These are phyloP conservation scores for Phytophthora ramorum DNA, from an alignment of 352 stramenopile genomes.

Conservation along the genomic window DNA sequence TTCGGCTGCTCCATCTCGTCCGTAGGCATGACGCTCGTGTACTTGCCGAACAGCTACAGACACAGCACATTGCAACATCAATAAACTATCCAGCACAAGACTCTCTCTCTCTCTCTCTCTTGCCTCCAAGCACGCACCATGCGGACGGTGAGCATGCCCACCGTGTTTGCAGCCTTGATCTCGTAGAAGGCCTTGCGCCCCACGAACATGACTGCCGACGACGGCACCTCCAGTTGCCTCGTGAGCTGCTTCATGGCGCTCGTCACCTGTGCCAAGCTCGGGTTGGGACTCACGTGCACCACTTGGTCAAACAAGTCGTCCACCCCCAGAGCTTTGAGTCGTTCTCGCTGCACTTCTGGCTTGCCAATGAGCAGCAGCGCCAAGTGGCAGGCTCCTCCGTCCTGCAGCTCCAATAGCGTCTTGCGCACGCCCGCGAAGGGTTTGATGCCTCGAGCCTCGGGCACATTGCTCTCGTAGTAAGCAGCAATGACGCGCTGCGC, in stretches of 20 bases:
- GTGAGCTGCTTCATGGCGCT: slow-evolving; percentile 80
- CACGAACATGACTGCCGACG: slow-evolving; percentile 84
- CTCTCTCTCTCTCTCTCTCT: neutral
- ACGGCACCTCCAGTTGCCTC: slow-evolving; percentile 62
- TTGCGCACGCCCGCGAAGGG: slow-evolving; percentile 63
- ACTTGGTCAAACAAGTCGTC: slow-evolving; percentile 71
- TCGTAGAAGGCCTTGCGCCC: slow-evolving; percentile 88
- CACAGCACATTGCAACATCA: slow-evolving; percentile 9
- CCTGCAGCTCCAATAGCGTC: slow-evolving; percentile 62
- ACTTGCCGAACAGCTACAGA: slow-evolving; percentile 82
- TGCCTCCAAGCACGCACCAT: slow-evolving; percentile 51
- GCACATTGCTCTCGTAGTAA: slow-evolving; percentile 85
- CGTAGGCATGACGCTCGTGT: slow-evolving; percentile 85
- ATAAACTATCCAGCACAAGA: neutral
- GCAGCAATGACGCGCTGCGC: slow-evolving; percentile 69
- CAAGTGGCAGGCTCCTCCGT: slow-evolving; percentile 58
- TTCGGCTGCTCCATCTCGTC: slow-evolving; percentile 84
- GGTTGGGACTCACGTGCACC: slow-evolving; percentile 74
- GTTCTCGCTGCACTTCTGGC: slow-evolving; percentile 74
- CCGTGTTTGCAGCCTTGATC: slow-evolving; percentile 85
- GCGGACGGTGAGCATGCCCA: slow-evolving; percentile 78
- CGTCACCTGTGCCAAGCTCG: slow-evolving; percentile 63
- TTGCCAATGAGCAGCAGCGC: slow-evolving; percentile 82
- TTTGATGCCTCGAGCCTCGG: slow-evolving; percentile 68
- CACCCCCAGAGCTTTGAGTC: slow-evolving; percentile 70